Evolutionary conservation across 2,329 filamentous ascomycete species (phyloP).

Genomic region (Dothideomycetes sp.): DNA sequence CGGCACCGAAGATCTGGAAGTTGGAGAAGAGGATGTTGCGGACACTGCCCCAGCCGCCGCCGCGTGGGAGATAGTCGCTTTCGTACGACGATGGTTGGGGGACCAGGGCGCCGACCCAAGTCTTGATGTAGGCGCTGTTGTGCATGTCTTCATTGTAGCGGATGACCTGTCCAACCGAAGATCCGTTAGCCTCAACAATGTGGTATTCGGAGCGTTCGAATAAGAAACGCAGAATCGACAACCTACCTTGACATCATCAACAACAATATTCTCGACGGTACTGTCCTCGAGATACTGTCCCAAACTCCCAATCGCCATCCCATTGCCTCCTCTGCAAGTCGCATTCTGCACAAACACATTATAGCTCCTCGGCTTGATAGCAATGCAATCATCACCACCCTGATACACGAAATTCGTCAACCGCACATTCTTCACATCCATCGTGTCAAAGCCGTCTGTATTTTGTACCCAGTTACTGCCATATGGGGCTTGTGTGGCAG

Average conservation of each 20-base stretch:
- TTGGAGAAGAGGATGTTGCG: conserved; percentile 41
- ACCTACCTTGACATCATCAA: conserved; percentile 31
- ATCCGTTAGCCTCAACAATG: no score
- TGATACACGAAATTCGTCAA: conserved; percentile 43
- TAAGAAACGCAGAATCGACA: neutral
- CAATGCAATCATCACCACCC: conserved; percentile 51
- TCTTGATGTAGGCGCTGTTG: conserved; percentile 44
- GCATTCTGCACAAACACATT: conserved; percentile 44
- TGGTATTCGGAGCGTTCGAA: neutral
- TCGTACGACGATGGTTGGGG: conserved; percentile 37
- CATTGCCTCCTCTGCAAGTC: conserved; percentile 44
- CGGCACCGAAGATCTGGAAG: conserved; percentile 37
- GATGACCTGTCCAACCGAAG: conserved; percentile 19
- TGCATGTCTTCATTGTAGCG: conserved; percentile 37
- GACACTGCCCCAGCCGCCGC: conserved; percentile 44
- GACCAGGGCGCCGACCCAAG: conserved; percentile 40
- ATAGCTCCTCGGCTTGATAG: conserved; percentile 51
- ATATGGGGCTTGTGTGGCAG: conserved; percentile 37
- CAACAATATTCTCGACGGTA: conserved; percentile 37
- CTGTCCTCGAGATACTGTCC: conserved; percentile 46
- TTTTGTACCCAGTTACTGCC: conserved; percentile 47
- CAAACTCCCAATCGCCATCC: conserved; percentile 40
- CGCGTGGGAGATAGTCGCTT: conserved; percentile 35
- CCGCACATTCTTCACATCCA: conserved; percentile 40
- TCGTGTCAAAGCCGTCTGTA: conserved; percentile 47